Evolutionary conservation across 2,329 filamentous ascomycete species (phyloP), one percentile per base, ranked within the genome.

Genomic region (Canariomyces notabilis): DNA sequence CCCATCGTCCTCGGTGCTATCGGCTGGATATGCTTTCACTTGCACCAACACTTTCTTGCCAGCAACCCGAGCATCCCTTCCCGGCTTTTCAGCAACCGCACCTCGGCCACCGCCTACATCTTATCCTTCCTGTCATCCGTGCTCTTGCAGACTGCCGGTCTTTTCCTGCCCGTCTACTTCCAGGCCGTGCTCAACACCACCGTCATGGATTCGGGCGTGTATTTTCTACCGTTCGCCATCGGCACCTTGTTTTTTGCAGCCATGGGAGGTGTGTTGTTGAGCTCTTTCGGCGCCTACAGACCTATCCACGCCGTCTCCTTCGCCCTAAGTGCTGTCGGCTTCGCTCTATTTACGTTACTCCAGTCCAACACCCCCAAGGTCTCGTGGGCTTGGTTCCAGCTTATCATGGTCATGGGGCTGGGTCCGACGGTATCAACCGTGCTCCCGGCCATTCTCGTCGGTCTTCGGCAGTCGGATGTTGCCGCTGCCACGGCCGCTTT

Each of bases 381-480:
- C 0, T 62, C 54, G 7, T 74, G 70, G 68, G 58, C 71, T 1
- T 47, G 66, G 32, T 58, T 71, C 18, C 67, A 73, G 43, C 53
- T 71, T n/a, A 33, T 73, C 33, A 58, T 59, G 0, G 67, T 68
- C 1, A 48, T 66, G 3, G 73, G 73, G 4, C 0, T 64, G 5
- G 73, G 73, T 1, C 57, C 74, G 2, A 47, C 74, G 1, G 61
- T 74, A 31, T 65, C 66, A 11, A 64, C 65, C 1, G 58, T 71
- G 1, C 63, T 71, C 1, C 67, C 72, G 0, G 68, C 70, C 0
- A 64, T 71, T n/a, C 69, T 71, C 48, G 71, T 67, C 0, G 48
- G 56, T 0, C 42, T 67, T 0, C 35, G 53, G 1, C 65, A 71
- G 29, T 44, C 45, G 0, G 68, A 73, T 37, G 56, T 61, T 4